These are phyloP conservation scores for Obelidium mucronatum DNA, from an alignment of 192 early-diverging fungal genomes.

Conservation along the genomic window DNA sequence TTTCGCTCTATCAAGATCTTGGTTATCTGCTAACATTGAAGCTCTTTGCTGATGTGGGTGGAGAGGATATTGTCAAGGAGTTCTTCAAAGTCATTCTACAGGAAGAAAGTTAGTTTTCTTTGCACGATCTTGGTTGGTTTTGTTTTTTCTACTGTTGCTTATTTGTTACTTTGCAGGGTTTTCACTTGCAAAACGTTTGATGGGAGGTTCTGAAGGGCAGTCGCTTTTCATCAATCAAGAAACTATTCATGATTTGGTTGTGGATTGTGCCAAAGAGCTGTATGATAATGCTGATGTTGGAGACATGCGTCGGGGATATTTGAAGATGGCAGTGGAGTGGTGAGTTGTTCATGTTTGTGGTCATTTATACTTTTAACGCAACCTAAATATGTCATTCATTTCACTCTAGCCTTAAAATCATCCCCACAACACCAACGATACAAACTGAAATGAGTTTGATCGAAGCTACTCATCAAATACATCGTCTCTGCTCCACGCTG, in stretches of 20 bases:
- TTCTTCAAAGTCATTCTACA: slow-evolving; percentile 24
- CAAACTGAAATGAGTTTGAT: slow-evolving; percentile 70
- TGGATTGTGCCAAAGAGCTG: slow-evolving; percentile 75
- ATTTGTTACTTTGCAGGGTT: slow-evolving; percentile 13
- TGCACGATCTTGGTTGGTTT: not conserved
- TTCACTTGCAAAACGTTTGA: slow-evolving; percentile 50
- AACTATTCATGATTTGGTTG: slow-evolving; percentile 65
- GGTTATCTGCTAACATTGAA: slow-evolving; percentile 57
- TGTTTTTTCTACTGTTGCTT: not conserved
- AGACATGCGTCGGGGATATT: slow-evolving; percentile 67
- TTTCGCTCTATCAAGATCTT: slow-evolving; percentile 69
- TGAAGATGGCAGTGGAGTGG: slow-evolving; percentile 81
- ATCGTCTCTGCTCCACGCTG: slow-evolving; percentile 50
- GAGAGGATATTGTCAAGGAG: slow-evolving; percentile 12
- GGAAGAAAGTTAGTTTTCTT: slow-evolving; percentile 24
- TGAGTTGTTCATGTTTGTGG: too few relatives aligned
- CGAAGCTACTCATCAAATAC: slow-evolving; percentile 73
- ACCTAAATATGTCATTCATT: not conserved
- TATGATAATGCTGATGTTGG: slow-evolving; percentile 77
- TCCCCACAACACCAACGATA: slow-evolving; percentile 63
- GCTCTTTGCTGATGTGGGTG: slow-evolving; percentile 58
- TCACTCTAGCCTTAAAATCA: slow-evolving; percentile 62
- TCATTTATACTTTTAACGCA: slow-evolving; percentile 1
- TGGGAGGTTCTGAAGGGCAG: slow-evolving; percentile 43
- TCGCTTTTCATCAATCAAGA: slow-evolving; percentile 46